Evolutionary conservation across 345 rosid genomes (phyloP), one percentile per base, ranked within the genome.

Genomic region (Salix arbutifolia): DNA sequence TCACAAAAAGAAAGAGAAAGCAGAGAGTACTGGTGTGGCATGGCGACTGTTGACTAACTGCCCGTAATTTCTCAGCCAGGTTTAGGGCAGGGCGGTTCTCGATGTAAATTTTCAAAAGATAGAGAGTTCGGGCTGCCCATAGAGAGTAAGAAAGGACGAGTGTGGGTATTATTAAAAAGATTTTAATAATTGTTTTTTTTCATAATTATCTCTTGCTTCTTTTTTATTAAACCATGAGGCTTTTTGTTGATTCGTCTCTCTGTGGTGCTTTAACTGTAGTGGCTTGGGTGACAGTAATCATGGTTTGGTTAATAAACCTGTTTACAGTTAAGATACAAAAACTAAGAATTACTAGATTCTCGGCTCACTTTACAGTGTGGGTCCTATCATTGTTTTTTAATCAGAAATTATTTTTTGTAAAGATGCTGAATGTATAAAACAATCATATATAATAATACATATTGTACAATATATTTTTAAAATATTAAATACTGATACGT

Each of bases 1-100:
- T 77, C 76, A 74, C 3, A 64, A 73, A 28, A 75, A 21, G 76
- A 44, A 79, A 38, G 77, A 33, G 77, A 50, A 52, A 37, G 53
- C 17, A 71, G 73, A 65, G 80, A 72, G 73, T n/a, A 70, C 77
- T 74, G 85, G 86, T 77, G 72, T 23, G 81, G 65, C 10, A 28
- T 40, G 61, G 71, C 50, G 71, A 71, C 67, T 72, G 69, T 46
- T 62, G 77, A 71, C 78, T 60, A 31, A n/a, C 86, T 81, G 85
- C 78, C 88, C 88, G 88, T 77, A 75, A 77, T 81, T 86, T 79
- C 65, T 76, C 85, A 79, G 85, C 60, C 67, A 65, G 71, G 77
- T 33, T 35, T 75, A 72, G 86, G 88, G 86, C 78, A 81, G 73
- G 1, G 0, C 76, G 81, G 85, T 76, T 65, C 30, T 67, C n/a